Percentiles rank a stretch among this genome's conserved stretches.
phyloP scores from a whole-genome alignment of 2,329 filamentous ascomycete genomes.

The Catunica adiposa region DNA sequence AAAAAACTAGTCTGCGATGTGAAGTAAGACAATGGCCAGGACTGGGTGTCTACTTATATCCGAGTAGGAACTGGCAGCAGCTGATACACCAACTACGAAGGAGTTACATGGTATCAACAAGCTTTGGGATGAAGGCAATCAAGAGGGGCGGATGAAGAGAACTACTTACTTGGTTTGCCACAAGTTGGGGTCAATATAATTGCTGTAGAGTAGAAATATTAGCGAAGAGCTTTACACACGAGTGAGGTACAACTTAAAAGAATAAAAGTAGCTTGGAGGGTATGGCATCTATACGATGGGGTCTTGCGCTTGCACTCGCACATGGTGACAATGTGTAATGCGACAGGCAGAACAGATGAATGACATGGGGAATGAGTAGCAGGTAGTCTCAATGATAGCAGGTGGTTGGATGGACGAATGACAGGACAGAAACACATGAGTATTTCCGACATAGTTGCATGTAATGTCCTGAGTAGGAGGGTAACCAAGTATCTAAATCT shows the following conservation, averaged over 20 bases:
- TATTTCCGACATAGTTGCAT: background rate
- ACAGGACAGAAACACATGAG: background rate
- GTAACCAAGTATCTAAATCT: too few species aligned
- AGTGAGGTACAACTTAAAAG: constrained; percentile 4
- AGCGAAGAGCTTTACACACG: constrained; percentile 10
- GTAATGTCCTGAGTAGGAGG: too few species aligned
- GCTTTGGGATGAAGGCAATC: background rate
- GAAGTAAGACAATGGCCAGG: background rate
- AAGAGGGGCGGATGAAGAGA: background rate
- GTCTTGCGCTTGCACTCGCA: background rate
- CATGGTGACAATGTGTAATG: background rate
- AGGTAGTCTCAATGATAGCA: background rate
- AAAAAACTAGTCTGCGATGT: background rate
- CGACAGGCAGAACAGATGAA: background rate
- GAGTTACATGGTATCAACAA: background rate
- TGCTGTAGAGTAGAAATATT: background rate
- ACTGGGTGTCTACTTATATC: background rate
- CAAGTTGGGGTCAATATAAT: constrained; percentile 9
- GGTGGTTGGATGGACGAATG: background rate
- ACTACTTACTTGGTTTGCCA: constrained; percentile 14
- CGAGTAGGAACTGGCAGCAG: background rate
- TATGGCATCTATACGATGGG: background rate
- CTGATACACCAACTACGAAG: background rate
- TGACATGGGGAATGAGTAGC: background rate
- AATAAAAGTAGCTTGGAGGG: constrained; percentile 4